A percentile compares a stretch with the other conserved stretches of the same genome.
Conservation (phyloP, 1,284 basidiomycete genomes). For the Ceraceosorus guamensis region DNA sequence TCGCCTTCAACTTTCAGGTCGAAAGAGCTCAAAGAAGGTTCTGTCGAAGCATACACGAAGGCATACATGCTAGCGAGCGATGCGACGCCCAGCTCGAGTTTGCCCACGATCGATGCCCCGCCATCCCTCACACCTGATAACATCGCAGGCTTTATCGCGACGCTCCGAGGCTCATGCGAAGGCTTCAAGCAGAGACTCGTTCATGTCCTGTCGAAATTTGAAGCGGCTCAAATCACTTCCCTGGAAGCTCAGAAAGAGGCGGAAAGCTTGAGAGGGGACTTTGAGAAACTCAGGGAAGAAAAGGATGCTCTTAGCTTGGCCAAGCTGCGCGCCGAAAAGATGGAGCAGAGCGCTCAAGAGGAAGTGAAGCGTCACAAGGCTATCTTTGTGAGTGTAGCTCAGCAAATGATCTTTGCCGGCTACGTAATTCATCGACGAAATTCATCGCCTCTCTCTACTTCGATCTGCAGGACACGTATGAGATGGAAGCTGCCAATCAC, state of each 20-base stretch:
- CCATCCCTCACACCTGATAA: too few relatives aligned
- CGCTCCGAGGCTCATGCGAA: too few relatives aligned
- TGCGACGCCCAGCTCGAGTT: background rate
- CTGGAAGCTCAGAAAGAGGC: too few relatives aligned
- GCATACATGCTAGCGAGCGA: too few relatives aligned
- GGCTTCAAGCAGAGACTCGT: too few relatives aligned
- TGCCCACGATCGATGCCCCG: too few relatives aligned
- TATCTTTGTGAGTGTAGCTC: background rate
- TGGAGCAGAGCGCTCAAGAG: background rate
- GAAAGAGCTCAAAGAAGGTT: background rate
- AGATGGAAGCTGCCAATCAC: background rate
- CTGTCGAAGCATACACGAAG: too few relatives aligned
- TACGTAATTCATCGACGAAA: background rate
- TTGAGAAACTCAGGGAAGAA: constrained; percentile 39
- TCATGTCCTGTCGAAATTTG: too few relatives aligned
- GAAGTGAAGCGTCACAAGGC: constrained; percentile 22
- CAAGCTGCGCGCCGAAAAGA: background rate
- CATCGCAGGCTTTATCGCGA: too few relatives aligned
- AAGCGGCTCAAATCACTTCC: too few relatives aligned
- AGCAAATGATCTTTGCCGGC: background rate
- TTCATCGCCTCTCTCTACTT: too few relatives aligned
- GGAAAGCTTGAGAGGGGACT: constrained; percentile 13
- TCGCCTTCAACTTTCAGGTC: constrained; percentile 7
- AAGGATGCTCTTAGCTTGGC: constrained; percentile 24
- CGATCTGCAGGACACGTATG: background rate